Evolutionary conservation across 1,284 basidiomycete genomes (phyloP), one percentile per base, ranked within the genome.

Genomic region (Paramarasmius palmivorus): DNA sequence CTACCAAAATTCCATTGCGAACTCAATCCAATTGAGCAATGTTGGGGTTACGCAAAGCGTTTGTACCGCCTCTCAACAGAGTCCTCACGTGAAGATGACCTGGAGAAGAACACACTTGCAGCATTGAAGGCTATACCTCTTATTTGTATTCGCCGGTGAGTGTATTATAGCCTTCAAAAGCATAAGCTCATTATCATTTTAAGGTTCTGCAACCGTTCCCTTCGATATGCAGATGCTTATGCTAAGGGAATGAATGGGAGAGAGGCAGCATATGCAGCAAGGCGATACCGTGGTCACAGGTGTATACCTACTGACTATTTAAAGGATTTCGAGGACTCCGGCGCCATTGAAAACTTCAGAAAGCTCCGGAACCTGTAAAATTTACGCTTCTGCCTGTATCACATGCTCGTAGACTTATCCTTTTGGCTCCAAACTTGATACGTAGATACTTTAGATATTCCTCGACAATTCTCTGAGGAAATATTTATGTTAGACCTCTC

Each of bases 1-100:
- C 45, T 59, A 1, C 60, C 58, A 4, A 61, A 59, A 44, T 63
- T 61, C 26, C 61, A 62, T 26, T 60, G 59, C 20, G 56, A 62
- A 37, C 37, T 62, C 6, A 62, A 61, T 45, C 53, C 53, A 15
- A 54, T 62, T 35, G 59, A 62, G 34, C 52, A 57, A 34, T 61
- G 57, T 38, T 62, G 66, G 67, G 67, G 67, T 8, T 58, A 60
- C 53, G 60, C 56, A 12, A 59, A 62, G 35, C 47, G 54, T 0
- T 19, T 55, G 3, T 62, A 60, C 48, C 12, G 29, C 29, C 29
- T 32, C 12, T 32, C 7, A 6, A 6, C 29, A 32, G 29, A 32
- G 12, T 32, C 29, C 12, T 52, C 46, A 4, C 20, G 32, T 15
- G 53, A 58, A 20, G 55, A 56, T 35, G 50, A 46, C n/a, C 52